A percentile compares a stretch with the other conserved stretches of the same genome.
Conservation (phyloP, 2,329 filamentous ascomycete genomes). For the Volutella citrinella region DNA sequence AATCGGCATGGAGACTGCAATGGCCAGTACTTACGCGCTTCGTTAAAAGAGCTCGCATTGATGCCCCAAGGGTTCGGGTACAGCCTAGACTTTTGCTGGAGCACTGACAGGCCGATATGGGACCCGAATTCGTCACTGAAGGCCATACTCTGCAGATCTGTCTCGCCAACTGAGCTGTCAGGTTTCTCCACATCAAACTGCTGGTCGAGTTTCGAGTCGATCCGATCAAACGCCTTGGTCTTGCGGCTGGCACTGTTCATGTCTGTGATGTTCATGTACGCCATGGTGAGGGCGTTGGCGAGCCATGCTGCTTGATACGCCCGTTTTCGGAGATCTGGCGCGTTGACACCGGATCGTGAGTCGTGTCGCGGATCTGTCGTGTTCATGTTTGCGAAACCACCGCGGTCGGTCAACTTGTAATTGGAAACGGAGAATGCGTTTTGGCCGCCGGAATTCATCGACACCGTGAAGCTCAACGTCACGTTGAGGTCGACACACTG, state of each 20-base stretch:
- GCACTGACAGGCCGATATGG: slow-evolving; percentile 1
- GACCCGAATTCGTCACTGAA: slow-evolving; percentile 9
- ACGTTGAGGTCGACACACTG: slow-evolving; percentile 41
- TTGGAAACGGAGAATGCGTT: slow-evolving; percentile 7
- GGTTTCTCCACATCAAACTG: too few species aligned
- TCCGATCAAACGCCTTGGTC: slow-evolving; percentile 9
- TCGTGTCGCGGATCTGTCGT: slow-evolving; percentile 30
- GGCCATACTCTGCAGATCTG: slow-evolving; percentile 5
- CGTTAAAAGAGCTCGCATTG: not conserved
- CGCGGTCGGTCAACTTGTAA: slow-evolving; percentile 37
- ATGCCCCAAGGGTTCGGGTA: not conserved
- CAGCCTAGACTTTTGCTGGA: not conserved
- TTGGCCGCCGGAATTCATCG: not conserved
- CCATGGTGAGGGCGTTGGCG: slow-evolving; percentile 37
- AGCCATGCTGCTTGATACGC: slow-evolving; percentile 43
- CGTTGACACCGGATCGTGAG: slow-evolving; percentile 27
- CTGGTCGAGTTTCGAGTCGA: slow-evolving; percentile 9
- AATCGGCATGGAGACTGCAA: not conserved
- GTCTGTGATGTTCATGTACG: slow-evolving; percentile 38
- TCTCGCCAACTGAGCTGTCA: too few species aligned
- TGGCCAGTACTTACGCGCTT: slow-evolving; percentile 5
- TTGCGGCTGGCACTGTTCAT: slow-evolving; percentile 5
- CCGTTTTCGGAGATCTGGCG: slow-evolving; percentile 34
- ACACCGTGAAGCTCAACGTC: slow-evolving; percentile 37
- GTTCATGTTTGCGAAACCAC: slow-evolving; percentile 40